phyloP scores from a whole-genome alignment of 2,329 filamentous ascomycete species.

The Pseudogymnoascus sp. region DNA sequence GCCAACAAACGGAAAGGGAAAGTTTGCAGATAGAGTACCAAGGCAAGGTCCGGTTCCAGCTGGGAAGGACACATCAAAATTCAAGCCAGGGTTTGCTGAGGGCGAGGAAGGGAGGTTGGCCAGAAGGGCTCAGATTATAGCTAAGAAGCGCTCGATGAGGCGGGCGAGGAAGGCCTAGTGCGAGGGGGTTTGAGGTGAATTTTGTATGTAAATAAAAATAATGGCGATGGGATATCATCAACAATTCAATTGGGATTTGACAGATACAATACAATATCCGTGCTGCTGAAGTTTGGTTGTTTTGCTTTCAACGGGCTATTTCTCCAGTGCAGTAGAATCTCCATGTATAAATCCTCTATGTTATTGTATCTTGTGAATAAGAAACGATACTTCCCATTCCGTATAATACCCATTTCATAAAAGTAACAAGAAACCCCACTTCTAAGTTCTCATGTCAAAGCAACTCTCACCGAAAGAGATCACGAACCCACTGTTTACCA shows the following conservation, averaged over 20 bases:
- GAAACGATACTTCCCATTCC: background rate
- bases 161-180: slow-evolving; percentile 37
- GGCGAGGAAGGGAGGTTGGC: slow-evolving; percentile 46
- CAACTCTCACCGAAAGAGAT: background rate
- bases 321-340: background rate
- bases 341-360: background rate
- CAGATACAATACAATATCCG: background rate
- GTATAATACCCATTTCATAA: background rate
- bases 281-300: background rate
- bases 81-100: slow-evolving; percentile 26
- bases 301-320: background rate
- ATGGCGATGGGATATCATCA: background rate
- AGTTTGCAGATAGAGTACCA: slow-evolving; percentile 15
- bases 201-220: slow-evolving; percentile 8
- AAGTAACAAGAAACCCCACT: background rate
- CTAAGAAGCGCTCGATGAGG: slow-evolving; percentile 71
- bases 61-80: slow-evolving; percentile 22
- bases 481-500: background rate
- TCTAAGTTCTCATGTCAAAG: background rate
- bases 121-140: slow-evolving; percentile 69
- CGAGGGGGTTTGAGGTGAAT: background rate
- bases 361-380: background rate
- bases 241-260: background rate
- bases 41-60: slow-evolving; percentile 26
- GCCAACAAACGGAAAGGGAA: slow-evolving; percentile 10